Evolutionary conservation across 2,329 filamentous ascomycete species (phyloP), one percentile per base, ranked within the genome.

Genomic region (Byssoonygena ceratinophila): DNA sequence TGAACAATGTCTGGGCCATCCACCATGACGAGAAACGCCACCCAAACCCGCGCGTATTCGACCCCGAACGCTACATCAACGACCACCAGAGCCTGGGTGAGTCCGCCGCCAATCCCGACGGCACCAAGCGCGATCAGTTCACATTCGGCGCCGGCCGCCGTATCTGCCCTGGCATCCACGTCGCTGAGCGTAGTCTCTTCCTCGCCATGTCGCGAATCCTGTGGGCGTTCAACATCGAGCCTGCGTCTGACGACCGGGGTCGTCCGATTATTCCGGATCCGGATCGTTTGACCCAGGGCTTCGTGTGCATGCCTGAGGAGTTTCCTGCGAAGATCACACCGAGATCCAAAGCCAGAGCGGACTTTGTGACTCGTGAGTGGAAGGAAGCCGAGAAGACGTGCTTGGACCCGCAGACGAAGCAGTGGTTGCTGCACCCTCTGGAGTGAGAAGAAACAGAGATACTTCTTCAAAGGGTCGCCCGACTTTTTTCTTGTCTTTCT

Each of bases 1-100:
- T 73, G 1, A 63, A 74, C 6, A 79, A 77, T 52, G 66, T 75
- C 3, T 78, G 75, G 73, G 66, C 66, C 6, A 71, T 79, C 25
- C 65, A 76, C 56, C 72, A 70, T 60, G 75, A 80, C 54, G 64
- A 68, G 1, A 57, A 63, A 1, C 66, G 71, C 1, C 66, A 71
- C 56, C 57, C 66, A 0, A 53, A 66, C 6, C 65, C 69, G 0
- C 59, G 64, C 0, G 32, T 31, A 0, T 72, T 72, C 55, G 46
- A 64, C 12, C 64, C 68, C 0, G 56, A 64, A 37, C 63, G 70
- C 12, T 66, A 59, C 46, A 46, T 49, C 9, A 44, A 54, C 16
- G 46, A 58, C 14, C 50, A 52, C 4, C 23, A 55, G 20, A 58
- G 57, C 0, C 66, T 72, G 4, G 64, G 69, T 14, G 63, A 68